phyloP scores from a whole-genome alignment of 805 yeast genomes.

The Tetrapisispora taiwanensis region DNA sequence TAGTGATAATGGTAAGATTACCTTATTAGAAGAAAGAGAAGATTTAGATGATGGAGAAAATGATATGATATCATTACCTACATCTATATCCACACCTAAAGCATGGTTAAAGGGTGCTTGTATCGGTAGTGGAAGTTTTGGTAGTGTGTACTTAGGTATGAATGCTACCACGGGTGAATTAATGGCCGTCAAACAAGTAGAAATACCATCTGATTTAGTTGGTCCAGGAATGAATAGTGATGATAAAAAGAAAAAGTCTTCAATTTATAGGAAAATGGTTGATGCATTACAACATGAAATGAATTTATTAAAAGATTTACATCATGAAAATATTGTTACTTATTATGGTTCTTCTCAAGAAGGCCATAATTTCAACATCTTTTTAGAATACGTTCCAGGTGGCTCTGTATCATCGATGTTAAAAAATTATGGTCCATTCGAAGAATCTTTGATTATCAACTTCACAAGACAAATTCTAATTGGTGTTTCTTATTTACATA shows the following conservation, averaged over 20 bases:
- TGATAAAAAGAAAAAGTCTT: slow-evolving; percentile 15
- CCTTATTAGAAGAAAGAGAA: not conserved
- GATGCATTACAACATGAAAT: slow-evolving; percentile 80
- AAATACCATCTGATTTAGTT: slow-evolving; percentile 31
- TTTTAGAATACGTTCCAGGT: slow-evolving; percentile 65
- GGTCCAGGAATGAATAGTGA: slow-evolving; percentile 8
- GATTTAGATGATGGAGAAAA: slow-evolving; percentile 32
- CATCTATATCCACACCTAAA: slow-evolving; percentile 45
- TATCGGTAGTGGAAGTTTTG: slow-evolving; percentile 92
- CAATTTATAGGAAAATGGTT: slow-evolving; percentile 46
- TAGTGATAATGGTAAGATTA: not conserved
- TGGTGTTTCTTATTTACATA: slow-evolving; percentile 67
- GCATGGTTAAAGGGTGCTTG: slow-evolving; percentile 90
- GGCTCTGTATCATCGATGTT: slow-evolving; percentile 65
- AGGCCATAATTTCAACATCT: slow-evolving; percentile 63
- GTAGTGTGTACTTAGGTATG: slow-evolving; percentile 86
- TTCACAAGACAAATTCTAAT: slow-evolving; percentile 67
- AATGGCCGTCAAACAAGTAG: slow-evolving; percentile 95
- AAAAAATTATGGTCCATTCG: slow-evolving; percentile 66
- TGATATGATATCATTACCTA: slow-evolving; percentile 20
- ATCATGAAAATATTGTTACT: slow-evolving; percentile 87
- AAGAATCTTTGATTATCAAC: slow-evolving; percentile 62
- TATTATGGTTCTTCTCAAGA: slow-evolving; percentile 83
- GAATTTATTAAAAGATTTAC: slow-evolving; percentile 60
- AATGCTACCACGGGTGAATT: slow-evolving; percentile 87